Base-by-base conservation (phyloP, 164 flowering plant species). In the Nymphaea thermarum region DNA sequence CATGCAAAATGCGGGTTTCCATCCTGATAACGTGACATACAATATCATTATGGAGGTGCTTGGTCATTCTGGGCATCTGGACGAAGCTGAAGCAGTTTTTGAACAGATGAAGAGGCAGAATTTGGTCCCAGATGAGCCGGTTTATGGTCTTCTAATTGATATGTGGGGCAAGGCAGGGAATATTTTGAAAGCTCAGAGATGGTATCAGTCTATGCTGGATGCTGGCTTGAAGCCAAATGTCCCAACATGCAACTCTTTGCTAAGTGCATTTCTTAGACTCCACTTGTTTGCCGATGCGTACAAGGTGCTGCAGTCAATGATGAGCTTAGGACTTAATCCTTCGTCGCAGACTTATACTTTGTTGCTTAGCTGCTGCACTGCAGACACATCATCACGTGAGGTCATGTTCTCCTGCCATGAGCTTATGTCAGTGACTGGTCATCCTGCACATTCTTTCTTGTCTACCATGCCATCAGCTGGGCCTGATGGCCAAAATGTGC, bases 1-100 rank as follows among this genome's bases (percentile, higher is more conserved):
- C 70, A 85, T 95, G 97, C 89, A 90, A 76, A 74, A 75, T 75
- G 96, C 87, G 2, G 98, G 99, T 43, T 87, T 86, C 72, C 85
- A 79, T 71, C 99, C 99, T 25, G 99, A 92, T 71, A 90, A 85
- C 67, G 98, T 95, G 44, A 92, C 97, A 47, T 95, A 95, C 78
- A 88, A 89, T 77, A 92, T 92, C 62, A 87, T 92, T 42, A 95
- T 95, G 99, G 99, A 95, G 82, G 98, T 85, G 68, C 92, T 92
- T 76, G 99, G 99, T 12, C 97, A 86, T 71, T 91, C 90, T 80
- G 99, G 99, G 44, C 73, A 80, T 78, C 87, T 90, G 15, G 91
- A 90, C 45, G 96, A 95, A 82, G 97, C 96, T 41, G 99, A 92
- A 78, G 86, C 80, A 45, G 71, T 95, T 68, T 92, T 88, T 79